A percentile compares a stretch with the other conserved stretches of the same genome.
Evolutionary conservation across 2,329 filamentous ascomycete genomes (phyloP).

Genomic region (Clonostachys rhizophaga): DNA sequence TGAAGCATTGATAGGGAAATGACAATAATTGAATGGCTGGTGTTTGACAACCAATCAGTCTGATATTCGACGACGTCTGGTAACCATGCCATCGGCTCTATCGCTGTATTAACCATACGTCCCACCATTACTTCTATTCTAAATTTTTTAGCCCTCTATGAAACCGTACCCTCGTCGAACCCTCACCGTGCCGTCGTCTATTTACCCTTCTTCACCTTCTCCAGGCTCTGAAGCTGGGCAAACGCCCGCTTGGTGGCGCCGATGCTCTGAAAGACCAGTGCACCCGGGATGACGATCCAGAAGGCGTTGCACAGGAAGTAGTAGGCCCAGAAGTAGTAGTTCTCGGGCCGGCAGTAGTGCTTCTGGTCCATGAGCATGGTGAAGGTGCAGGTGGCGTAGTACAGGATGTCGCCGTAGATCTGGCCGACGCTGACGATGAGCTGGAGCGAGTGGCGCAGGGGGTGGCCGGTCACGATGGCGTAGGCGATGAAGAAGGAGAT

Average conservation of each 20-base stretch:
- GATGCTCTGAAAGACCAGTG: conserved; percentile 20
- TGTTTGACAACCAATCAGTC: too few relatives aligned
- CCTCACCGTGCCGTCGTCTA: neutral
- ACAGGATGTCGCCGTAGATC: conserved; percentile 47
- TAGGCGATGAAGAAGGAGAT: conserved; percentile 41
- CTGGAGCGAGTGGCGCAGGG: conserved; percentile 43
- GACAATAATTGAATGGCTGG: too few relatives aligned
- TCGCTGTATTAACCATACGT: too few relatives aligned
- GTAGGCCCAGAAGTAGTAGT: conserved; percentile 47
- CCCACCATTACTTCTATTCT: too few relatives aligned
- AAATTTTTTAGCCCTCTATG: too few relatives aligned
- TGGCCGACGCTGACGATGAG: conserved; percentile 39
- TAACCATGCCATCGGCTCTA: too few relatives aligned
- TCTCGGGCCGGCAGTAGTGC: conserved; percentile 44
- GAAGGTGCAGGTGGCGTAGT: conserved; percentile 42
- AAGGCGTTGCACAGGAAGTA: conserved; percentile 46
- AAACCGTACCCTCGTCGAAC: too few relatives aligned
- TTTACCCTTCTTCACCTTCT: conserved; percentile 15
- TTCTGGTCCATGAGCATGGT: conserved; percentile 29
- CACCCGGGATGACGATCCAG: conserved; percentile 45
- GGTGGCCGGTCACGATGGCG: conserved; percentile 34
- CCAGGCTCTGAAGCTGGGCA: conserved; percentile 13
- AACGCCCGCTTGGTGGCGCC: conserved; percentile 15
- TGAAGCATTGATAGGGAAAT: too few relatives aligned
- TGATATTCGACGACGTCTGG: too few relatives aligned